Percentiles rank a stretch among this genome's conserved stretches.
These are phyloP conservation scores for Chenopodium quinoa DNA, from an alignment of 148 eudicot species.

Conservation along the genomic window DNA sequence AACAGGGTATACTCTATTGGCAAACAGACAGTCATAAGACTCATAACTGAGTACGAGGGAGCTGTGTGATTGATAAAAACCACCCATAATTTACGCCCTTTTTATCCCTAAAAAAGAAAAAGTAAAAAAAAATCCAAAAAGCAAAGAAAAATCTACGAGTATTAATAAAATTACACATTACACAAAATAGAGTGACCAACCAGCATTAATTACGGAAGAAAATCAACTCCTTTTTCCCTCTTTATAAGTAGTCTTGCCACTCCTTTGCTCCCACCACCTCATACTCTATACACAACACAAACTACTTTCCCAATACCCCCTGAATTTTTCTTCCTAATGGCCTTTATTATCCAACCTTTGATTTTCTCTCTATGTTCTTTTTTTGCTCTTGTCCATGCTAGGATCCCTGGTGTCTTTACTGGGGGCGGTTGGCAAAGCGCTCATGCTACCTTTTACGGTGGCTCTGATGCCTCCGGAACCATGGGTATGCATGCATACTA, in stretches of 20 bases:
- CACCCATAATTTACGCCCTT: conserved; percentile 1
- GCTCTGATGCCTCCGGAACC: conserved; percentile 91
- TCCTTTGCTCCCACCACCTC: conserved; percentile 28
- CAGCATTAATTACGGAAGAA: conserved; percentile 28
- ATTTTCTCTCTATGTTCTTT: conserved; percentile 8
- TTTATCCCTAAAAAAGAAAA: neutral
- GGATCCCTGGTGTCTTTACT: conserved; percentile 57
- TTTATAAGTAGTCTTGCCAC: conserved; percentile 43
- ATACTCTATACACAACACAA: neutral
- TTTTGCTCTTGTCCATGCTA: conserved; percentile 29
- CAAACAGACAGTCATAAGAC: neutral
- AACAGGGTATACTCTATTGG: neutral
- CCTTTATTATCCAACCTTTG: neutral
- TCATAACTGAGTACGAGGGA: neutral
- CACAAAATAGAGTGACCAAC: conserved; percentile 21
- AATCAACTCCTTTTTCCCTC: conserved; percentile 7
- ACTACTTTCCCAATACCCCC: neutral
- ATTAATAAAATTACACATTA: conserved; percentile 8
- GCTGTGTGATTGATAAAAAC: neutral
- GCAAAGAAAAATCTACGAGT: neutral
- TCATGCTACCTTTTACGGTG: conserved; percentile 91
- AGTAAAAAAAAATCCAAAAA: conserved; percentile 4
- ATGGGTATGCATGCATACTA: conserved; percentile 51
- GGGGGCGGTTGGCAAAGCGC: conserved; percentile 75
- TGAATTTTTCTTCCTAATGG: conserved; percentile 13